phyloP scores from a whole-genome alignment of 2,329 filamentous ascomycete species.

The Aureobasidium musti region DNA sequence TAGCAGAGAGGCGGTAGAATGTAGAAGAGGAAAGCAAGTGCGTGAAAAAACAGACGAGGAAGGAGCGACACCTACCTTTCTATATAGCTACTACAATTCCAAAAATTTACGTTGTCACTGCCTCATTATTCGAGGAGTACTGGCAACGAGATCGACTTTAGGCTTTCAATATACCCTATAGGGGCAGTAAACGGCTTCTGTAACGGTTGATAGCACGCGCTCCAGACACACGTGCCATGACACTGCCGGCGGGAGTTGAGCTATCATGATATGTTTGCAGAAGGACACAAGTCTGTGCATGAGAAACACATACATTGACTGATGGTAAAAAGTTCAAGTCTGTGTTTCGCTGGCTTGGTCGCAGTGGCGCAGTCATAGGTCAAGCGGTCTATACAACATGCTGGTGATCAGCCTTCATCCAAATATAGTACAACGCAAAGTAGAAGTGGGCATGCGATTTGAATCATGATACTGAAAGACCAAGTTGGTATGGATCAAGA shows the following conservation, averaged over 20 bases:
- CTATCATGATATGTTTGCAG: not conserved
- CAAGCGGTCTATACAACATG: no score
- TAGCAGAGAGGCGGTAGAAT: not conserved
- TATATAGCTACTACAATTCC: not conserved
- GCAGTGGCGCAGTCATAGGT: not conserved
- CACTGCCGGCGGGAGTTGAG: not conserved
- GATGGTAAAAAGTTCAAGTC: not conserved
- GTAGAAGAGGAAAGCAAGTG: not conserved
- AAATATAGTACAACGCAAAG: not conserved
- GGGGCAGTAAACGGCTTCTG: constrained; percentile 7
- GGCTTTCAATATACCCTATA: constrained; percentile 13
- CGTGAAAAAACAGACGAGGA: not conserved
- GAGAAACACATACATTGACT: no score
- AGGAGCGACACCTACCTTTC: not conserved
- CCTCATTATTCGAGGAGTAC: not conserved
- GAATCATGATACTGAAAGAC: not conserved
- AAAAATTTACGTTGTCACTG: not conserved
- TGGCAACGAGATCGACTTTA: not conserved
- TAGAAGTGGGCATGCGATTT: not conserved
- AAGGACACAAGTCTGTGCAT: not conserved
- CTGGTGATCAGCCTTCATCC: not conserved
- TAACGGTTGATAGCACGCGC: constrained; percentile 21
- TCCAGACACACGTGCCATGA: constrained; percentile 5
- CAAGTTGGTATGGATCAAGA: not conserved
- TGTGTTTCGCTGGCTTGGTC: not conserved